phyloP scores from a whole-genome alignment of 2,329 filamentous ascomycete species.

The Immersiporthe knoxdaviesiana region DNA sequence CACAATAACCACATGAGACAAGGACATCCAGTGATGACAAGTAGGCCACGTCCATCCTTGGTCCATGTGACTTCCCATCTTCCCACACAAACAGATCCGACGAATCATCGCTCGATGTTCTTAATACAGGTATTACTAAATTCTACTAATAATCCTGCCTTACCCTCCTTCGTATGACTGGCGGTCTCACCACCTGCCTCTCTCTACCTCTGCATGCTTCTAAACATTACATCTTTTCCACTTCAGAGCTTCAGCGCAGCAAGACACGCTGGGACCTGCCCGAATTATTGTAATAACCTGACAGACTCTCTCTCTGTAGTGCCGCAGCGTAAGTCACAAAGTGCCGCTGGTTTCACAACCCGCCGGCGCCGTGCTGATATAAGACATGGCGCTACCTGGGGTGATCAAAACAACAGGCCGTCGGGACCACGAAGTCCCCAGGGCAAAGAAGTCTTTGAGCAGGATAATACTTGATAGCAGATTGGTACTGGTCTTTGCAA shows the following conservation, averaged over 20 bases:
- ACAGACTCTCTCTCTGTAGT: slow-evolving; percentile 54
- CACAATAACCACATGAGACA: neutral
- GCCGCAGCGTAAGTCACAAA: slow-evolving; percentile 60
- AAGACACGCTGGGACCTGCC: slow-evolving; percentile 52
- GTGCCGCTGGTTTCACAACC: slow-evolving; percentile 53
- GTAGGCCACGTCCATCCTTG: neutral
- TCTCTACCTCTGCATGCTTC: neutral
- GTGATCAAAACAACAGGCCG: slow-evolving; percentile 39
- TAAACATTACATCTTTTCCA: slow-evolving; percentile 50
- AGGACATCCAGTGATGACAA: neutral
- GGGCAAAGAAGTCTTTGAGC: no score
- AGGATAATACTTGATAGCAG: slow-evolving; percentile 18
- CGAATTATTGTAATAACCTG: no score
- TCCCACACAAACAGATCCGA: neutral
- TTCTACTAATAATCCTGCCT: no score
- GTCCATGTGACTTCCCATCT: neutral
- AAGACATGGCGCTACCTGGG: slow-evolving; percentile 49
- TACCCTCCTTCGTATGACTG: neutral
- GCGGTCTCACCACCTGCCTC: neutral
- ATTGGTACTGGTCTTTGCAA: slow-evolving; percentile 30
- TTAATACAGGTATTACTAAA: neutral
- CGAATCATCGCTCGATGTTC: neutral
- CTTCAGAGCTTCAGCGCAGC: slow-evolving; percentile 56
- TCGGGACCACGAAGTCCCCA: slow-evolving; percentile 36
- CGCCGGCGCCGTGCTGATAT: slow-evolving; percentile 52